Evolutionary conservation across 495 filamentous ascomycete species (phyloP).

Genomic region (Aspergillus wentii): DNA sequence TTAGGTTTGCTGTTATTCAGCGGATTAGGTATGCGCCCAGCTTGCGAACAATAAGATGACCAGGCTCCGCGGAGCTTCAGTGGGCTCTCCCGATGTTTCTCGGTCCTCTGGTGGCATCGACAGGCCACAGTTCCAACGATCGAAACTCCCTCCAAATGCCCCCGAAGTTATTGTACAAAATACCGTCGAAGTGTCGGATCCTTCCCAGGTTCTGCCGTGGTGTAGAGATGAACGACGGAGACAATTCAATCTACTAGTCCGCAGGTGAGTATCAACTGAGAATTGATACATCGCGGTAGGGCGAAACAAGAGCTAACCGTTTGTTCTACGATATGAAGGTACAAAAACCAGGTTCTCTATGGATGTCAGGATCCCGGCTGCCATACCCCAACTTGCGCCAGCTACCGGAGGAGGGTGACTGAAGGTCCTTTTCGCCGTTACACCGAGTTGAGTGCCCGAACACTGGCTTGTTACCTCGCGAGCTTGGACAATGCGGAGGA

Average conservation of each 20-base stretch:
- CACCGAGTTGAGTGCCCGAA: conserved; percentile 64
- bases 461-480: conserved; percentile 73
- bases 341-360: conserved; percentile 75
- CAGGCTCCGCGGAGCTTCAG: conserved; percentile 43
- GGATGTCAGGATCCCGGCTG: conserved; percentile 72
- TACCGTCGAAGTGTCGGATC: conserved; percentile 44
- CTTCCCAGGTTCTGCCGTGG: conserved; percentile 40
- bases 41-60: conserved; percentile 36
- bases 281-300: neutral
- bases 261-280: conserved; percentile 30
- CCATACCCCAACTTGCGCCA: conserved; percentile 74
- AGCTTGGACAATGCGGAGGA: conserved; percentile 72
- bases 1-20: too few species aligned
- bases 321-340: conserved; percentile 45
- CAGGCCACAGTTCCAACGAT: conserved; percentile 27
- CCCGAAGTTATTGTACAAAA: conserved; percentile 43
- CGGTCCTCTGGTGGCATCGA: conserved; percentile 22
- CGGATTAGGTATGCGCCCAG: conserved; percentile 22
- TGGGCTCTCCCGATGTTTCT: conserved; percentile 28
- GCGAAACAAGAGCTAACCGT: conserved; percentile 5
- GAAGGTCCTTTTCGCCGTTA: conserved; percentile 70
- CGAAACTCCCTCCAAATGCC: conserved; percentile 44
- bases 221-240: conserved; percentile 46
- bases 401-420: conserved; percentile 60
- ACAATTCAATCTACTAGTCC: conserved; percentile 48